Evolutionary conservation across 2,329 filamentous ascomycete genomes (phyloP).

Genomic region (Ophiostoma triangulosporum): DNA sequence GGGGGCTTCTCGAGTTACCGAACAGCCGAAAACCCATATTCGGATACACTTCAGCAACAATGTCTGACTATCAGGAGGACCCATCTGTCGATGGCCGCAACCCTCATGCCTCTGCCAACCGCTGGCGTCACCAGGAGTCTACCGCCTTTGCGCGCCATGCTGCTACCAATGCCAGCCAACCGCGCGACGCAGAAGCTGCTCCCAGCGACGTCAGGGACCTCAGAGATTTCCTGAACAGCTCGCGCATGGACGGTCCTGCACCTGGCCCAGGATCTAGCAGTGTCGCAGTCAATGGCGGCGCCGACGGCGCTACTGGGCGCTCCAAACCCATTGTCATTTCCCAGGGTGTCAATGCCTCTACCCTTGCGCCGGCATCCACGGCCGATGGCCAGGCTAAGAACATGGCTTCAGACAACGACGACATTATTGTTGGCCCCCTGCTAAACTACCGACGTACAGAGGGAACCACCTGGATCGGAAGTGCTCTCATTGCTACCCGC

Average conservation of each 20-base stretch:
- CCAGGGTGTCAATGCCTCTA: not conserved
- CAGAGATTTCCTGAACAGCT: conserved; percentile 41
- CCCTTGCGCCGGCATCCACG: not conserved
- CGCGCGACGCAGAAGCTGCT: conserved; percentile 27
- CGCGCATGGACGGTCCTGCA: conserved; percentile 26
- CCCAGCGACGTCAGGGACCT: conserved; percentile 35
- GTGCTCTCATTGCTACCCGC: conserved; percentile 68
- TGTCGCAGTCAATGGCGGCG: not conserved
- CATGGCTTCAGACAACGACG: conserved; percentile 31
- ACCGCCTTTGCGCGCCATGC: conserved; percentile 39
- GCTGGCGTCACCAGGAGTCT: conserved; percentile 53
- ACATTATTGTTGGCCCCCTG: conserved; percentile 58
- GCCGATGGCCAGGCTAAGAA: not conserved
- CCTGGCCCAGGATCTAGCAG: not conserved
- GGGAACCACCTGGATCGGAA: conserved; percentile 62
- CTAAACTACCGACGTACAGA: conserved; percentile 69
- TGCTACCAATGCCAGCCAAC: conserved; percentile 19
- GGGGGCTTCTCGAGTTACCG: not conserved
- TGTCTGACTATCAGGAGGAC: conserved; percentile 16
- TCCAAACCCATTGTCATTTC: conserved; percentile 12
- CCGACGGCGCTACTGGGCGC: not conserved
- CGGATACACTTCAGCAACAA: conserved; percentile 2
- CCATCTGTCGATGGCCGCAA: conserved; percentile 28
- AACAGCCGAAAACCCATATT: not conserved
- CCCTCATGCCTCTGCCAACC: conserved; percentile 41